Evolutionary conservation across 148 eudicot genomes (phyloP), one percentile per base, ranked within the genome.

Genomic region (Linanthus parryae): DNA sequence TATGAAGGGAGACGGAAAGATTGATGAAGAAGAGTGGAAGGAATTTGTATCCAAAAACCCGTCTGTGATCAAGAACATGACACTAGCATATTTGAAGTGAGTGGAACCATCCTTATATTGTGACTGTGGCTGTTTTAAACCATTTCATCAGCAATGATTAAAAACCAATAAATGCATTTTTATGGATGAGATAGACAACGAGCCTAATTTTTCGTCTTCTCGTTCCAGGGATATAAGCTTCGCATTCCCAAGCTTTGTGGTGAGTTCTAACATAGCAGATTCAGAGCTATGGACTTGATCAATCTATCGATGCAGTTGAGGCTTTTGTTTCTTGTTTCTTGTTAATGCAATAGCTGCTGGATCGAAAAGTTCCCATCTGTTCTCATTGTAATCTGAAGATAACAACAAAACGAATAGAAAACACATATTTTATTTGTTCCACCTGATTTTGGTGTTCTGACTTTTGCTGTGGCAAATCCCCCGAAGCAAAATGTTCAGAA

Each of bases 31-130:
- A 29, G 99, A 92, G 63, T 92, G 96, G 96, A 60, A 70, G 60
- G 88, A 88, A 30, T 73, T 73, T 48, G 99, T 88, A 7, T 72
- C 63, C 41, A 77, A 70, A 55, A 70, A 92, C 61, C 99, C 99
- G 14, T 73, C 94, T 41, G 56, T 92, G 34, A 76, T 92, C 35
- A 88, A 92, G 81, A 92, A 88, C 59, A 84, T 92, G 95, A 92
- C 99, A 15, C 96, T 92, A 27, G 88, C 95, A 14, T 92, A 92
- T 63, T 58, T 92, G 39, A 88, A 80, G 96, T 92, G 67, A 71
- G 90, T 74, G 43, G 5, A 14, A 8, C 8, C 27, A 2, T 25
- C 53, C n/a, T n/a, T n/a, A n/a, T n/a, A n/a, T n/a, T n/a, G n/a
- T n/a, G n/a, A 15, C 20, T 26, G 22, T 11, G 22, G 18, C 11